phyloP scores from a whole-genome alignment of 805 yeast species.

The Yarrowia sp. region DNA sequence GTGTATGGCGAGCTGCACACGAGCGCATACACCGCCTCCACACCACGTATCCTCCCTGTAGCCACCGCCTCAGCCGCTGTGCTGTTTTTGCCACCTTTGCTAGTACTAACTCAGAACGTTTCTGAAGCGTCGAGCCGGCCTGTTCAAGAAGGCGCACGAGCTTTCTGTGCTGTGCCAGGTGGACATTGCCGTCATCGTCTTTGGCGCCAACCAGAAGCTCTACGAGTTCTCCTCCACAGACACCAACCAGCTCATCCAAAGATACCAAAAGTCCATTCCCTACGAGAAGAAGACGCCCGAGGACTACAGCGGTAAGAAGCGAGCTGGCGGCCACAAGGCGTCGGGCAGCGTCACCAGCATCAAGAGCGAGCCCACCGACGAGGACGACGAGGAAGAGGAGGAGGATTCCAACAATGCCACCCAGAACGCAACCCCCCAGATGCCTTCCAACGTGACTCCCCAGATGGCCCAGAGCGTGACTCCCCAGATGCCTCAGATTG shows the following conservation, averaged over 20 bases:
- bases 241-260: conserved; percentile 46
- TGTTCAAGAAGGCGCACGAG: conserved; percentile 78
- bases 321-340: not conserved
- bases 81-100: not conserved
- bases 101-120: conserved; percentile 53
- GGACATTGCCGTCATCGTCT: conserved; percentile 84
- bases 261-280: conserved; percentile 27
- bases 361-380: conserved; percentile 27
- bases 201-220: conserved; percentile 73
- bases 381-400: conserved; percentile 19
- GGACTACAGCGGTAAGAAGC: conserved; percentile 14
- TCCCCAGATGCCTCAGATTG: conserved; percentile 4
- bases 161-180: conserved; percentile 88
- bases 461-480: conserved; percentile 23
- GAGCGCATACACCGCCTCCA: too few species aligned
- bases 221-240: conserved; percentile 81
- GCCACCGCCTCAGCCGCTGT: too few species aligned
- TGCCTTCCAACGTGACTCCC: conserved; percentile 16
- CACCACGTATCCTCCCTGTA: not conserved
- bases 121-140: conserved; percentile 90
- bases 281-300: conserved; percentile 24
- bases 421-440: conserved; percentile 17
- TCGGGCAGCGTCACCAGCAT: conserved; percentile 17
- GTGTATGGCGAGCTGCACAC: too few species aligned
- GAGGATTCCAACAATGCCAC: conserved; percentile 10